Conservation (phyloP, 192 early-diverging fungal species). For the Geranomyces variabilis region DNA sequence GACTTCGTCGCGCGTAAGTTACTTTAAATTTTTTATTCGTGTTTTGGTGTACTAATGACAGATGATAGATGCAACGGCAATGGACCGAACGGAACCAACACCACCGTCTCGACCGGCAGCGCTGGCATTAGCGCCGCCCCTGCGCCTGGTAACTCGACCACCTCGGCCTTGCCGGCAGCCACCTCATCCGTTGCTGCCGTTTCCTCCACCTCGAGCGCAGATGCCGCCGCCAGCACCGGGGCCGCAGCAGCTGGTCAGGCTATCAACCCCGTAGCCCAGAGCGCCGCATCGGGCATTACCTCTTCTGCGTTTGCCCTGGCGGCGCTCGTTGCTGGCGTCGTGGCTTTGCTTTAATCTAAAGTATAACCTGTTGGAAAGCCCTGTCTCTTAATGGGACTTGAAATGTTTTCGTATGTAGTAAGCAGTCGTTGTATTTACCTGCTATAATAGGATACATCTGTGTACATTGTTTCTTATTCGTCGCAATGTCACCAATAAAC, state of each 20-base stretch:
- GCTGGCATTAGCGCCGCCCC: neutral
- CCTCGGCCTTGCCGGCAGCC: neutral
- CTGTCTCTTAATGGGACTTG: too few species aligned
- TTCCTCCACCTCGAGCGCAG: neutral
- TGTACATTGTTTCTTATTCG: too few species aligned
- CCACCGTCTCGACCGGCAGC: slow-evolving; percentile 7
- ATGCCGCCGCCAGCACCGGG: neutral
- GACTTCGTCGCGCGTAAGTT: slow-evolving; percentile 19
- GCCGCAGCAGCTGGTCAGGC: neutral
- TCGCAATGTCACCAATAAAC: too few species aligned
- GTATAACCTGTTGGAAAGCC: too few species aligned
- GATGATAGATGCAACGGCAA: slow-evolving; percentile 29
- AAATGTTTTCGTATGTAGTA: too few species aligned
- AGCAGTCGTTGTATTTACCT: too few species aligned
- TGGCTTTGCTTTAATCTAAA: neutral
- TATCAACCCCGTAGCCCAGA: neutral
- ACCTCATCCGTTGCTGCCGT: neutral
- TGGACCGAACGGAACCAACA: slow-evolving; percentile 17
- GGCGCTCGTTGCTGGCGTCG: neutral
- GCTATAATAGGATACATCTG: too few species aligned
- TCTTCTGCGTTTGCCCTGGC: neutral
- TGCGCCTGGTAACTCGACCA: neutral
- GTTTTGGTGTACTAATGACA: too few species aligned
- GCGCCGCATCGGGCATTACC: neutral
- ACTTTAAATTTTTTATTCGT: too few species aligned